Conservation (phyloP, 2,329 filamentous ascomycete genomes). For the Bipolaris cookei region DNA sequence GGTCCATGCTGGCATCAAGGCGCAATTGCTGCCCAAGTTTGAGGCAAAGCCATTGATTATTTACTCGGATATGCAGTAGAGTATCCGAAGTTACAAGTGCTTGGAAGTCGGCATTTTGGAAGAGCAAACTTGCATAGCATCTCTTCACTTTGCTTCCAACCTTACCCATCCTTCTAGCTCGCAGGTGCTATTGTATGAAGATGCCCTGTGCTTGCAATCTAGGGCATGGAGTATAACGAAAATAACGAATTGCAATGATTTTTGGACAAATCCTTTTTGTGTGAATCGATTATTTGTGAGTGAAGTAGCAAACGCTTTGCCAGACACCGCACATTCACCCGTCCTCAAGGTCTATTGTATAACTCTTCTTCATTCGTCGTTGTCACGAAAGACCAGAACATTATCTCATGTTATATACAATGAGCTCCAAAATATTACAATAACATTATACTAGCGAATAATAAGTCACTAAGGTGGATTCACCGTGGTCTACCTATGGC, state of each 20-base stretch:
- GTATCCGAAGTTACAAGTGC: not conserved
- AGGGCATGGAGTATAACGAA: not conserved
- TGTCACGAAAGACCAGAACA: no score
- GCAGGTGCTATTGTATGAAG: not conserved
- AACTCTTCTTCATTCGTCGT: not conserved
- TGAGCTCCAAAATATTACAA: not conserved
- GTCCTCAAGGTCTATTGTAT: not conserved
- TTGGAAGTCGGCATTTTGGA: not conserved
- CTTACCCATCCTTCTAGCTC: not conserved
- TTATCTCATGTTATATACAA: not conserved
- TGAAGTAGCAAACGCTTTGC: not conserved
- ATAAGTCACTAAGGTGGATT: not conserved
- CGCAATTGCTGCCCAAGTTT: slow-evolving; percentile 35
- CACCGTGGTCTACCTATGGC: not conserved
- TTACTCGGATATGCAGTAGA: slow-evolving; percentile 31
- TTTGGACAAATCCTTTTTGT: not conserved
- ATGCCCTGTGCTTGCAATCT: not conserved
- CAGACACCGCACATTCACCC: not conserved
- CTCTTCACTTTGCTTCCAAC: not conserved
- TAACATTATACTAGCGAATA: not conserved
- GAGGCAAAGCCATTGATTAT: slow-evolving; percentile 36
- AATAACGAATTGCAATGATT: not conserved
- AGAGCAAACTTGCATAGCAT: not conserved
- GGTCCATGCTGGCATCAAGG: slow-evolving; percentile 61
- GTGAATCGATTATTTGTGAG: not conserved